phyloP scores from a whole-genome alignment of 768 basidiomycete genomes.

The Leccinum barrowsii region DNA sequence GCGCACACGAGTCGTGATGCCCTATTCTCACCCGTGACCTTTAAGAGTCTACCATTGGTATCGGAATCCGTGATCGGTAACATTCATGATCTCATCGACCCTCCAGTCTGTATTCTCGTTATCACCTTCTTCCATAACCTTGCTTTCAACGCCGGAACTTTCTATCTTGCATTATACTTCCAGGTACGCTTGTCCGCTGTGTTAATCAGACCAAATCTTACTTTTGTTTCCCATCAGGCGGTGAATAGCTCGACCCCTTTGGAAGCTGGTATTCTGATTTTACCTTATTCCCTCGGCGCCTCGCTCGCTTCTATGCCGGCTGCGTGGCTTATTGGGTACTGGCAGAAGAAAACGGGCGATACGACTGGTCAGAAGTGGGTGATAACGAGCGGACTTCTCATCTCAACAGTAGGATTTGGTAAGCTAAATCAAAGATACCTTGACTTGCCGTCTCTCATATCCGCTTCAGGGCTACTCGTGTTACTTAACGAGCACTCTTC shows the following conservation, averaged over 20 bases:
- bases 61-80: constrained; percentile 20
- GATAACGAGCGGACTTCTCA: constrained; percentile 58
- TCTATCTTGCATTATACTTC: constrained; percentile 80
- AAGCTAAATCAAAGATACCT: constrained; percentile 18
- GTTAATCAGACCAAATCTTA: constrained; percentile 1
- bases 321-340: constrained; percentile 77
- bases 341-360: constrained; percentile 52
- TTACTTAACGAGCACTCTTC: constrained; percentile 54
- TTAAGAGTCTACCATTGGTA: constrained; percentile 62
- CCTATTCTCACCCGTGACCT: constrained; percentile 64
- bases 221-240: constrained; percentile 40
- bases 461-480: constrained; percentile 57
- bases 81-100: constrained; percentile 9
- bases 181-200: constrained; percentile 48
- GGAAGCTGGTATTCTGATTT: constrained; percentile 66
- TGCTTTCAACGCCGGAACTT: constrained; percentile 80
- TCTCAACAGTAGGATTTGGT: constrained; percentile 77
- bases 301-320: constrained; percentile 82
- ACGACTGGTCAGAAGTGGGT: constrained; percentile 64
- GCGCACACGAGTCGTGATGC: constrained; percentile 61
- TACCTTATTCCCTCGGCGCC: constrained; percentile 84
- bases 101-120: constrained; percentile 58
- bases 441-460: constrained; percentile 10
- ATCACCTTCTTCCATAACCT: constrained; percentile 80
- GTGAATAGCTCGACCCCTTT: constrained; percentile 70